phyloP scores from a whole-genome alignment of 140 eudicot species.

The Ambrosia hybrid region DNA sequence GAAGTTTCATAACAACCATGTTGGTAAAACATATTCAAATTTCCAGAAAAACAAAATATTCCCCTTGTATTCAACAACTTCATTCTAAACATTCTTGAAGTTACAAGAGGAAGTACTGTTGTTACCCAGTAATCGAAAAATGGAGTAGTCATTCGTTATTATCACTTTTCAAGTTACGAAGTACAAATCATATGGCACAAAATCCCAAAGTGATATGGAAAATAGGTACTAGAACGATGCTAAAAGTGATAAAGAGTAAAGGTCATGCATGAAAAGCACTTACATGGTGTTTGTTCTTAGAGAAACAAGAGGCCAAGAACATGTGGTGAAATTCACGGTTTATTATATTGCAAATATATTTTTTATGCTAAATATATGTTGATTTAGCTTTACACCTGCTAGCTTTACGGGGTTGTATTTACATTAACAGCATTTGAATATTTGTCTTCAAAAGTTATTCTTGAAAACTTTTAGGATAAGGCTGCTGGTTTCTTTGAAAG shows the following conservation, averaged over 20 bases:
- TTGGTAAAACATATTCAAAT: not conserved
- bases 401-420: slow-evolving; percentile 20
- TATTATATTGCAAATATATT: slow-evolving; percentile 14
- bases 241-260: slow-evolving; percentile 6
- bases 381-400: not conserved
- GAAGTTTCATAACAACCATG: not conserved
- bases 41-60: not conserved
- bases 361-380: not conserved
- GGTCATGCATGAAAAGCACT: slow-evolving; percentile 1
- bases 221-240: not conserved
- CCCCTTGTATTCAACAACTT: not conserved
- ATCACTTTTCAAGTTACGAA: slow-evolving; percentile 14
- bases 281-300: not conserved
- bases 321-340: slow-evolving; percentile 14
- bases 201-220: not conserved
- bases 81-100: not conserved
- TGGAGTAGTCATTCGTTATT: slow-evolving; percentile 15
- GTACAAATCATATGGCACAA: slow-evolving; percentile 4
- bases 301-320: slow-evolving; percentile 16
- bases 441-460: slow-evolving; percentile 17
- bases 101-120: not conserved
- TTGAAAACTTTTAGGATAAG: slow-evolving; percentile 27
- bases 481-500: slow-evolving; percentile 23
- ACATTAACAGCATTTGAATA: slow-evolving; percentile 16
- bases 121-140: slow-evolving; percentile 7